These are phyloP conservation scores for Ephemerocybe angulata DNA, from an alignment of 768 basidiomycete species.

Conservation along the genomic window DNA sequence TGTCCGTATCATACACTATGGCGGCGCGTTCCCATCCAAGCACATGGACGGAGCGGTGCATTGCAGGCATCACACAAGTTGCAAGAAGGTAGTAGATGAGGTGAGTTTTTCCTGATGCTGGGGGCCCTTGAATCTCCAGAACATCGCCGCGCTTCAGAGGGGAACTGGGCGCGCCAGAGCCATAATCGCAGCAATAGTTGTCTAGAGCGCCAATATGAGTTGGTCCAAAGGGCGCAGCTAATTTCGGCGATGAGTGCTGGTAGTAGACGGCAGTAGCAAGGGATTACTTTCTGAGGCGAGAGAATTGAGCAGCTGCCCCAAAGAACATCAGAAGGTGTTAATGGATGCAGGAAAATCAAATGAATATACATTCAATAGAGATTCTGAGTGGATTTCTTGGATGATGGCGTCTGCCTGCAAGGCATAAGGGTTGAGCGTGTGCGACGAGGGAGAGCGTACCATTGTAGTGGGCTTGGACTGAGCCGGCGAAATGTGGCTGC, in stretches of 20 bases:
- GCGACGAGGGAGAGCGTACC: neutral
- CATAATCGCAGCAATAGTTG: slow-evolving; percentile 21
- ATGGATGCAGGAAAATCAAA: neutral
- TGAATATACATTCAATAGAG: slow-evolving; percentile 28
- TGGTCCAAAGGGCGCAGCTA: slow-evolving; percentile 26
- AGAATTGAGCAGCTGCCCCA: slow-evolving; percentile 38
- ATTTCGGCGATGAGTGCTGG: slow-evolving; percentile 5
- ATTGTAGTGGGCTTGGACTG: neutral
- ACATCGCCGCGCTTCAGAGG: slow-evolving; percentile 51
- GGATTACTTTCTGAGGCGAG: slow-evolving; percentile 36
- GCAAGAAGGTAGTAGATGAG: slow-evolving; percentile 65
- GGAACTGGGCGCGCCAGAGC: slow-evolving; percentile 7
- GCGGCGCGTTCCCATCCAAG: slow-evolving; percentile 65
- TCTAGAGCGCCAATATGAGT: slow-evolving; percentile 34
- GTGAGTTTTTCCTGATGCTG: slow-evolving; percentile 75
- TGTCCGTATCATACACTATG: slow-evolving; percentile 69
- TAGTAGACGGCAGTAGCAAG: neutral
- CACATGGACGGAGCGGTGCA: slow-evolving; percentile 27
- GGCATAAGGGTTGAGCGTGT: neutral
- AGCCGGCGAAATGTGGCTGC: neutral
- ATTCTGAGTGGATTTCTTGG: slow-evolving; percentile 32
- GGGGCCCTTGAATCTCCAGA: slow-evolving; percentile 72
- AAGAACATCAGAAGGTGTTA: neutral
- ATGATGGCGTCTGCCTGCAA: slow-evolving; percentile 22
- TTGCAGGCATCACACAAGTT: slow-evolving; percentile 52